A percentile compares a stretch with the other conserved stretches of the same genome.
Evolutionary conservation across 83 land plant genomes (phyloP).

Genomic region (Isoetes engelmannii): DNA sequence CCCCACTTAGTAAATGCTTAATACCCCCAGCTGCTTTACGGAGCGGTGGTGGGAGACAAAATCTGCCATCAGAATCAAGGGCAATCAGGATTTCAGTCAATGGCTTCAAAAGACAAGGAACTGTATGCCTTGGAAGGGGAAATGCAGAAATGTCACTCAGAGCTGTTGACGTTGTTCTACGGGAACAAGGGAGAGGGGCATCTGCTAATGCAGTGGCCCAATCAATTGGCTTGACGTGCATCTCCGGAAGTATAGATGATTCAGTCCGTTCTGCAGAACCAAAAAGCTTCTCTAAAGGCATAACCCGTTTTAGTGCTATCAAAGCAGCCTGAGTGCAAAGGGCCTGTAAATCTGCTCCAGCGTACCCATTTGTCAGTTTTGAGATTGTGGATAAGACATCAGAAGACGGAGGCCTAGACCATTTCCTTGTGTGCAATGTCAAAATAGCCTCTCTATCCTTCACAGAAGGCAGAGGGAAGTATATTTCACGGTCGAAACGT

Average conservation of each 20-base stretch:
- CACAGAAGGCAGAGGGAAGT: conserved; percentile 83
- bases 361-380: conserved; percentile 66
- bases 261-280: conserved; percentile 32
- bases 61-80: conserved; percentile 55
- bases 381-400: conserved; percentile 59
- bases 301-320: conserved; percentile 60
- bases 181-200: conserved; percentile 85
- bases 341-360: conserved; percentile 98
- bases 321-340: conserved; percentile 90
- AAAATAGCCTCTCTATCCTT: conserved; percentile 75
- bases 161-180: conserved; percentile 63
- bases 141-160: conserved; percentile 48
- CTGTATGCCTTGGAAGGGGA: conserved; percentile 60
- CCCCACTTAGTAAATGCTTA: conserved; percentile 39
- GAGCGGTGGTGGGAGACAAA: conserved; percentile 55
- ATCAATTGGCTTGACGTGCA: conserved; percentile 64
- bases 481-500: conserved; percentile 92
- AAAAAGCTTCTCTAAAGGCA: conserved; percentile 50
- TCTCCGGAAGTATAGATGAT: conserved; percentile 42
- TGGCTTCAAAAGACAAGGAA: conserved; percentile 58
- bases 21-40: conserved; percentile 31
- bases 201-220: conserved; percentile 74
- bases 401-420: conserved; percentile 62
- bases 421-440: conserved; percentile 71
- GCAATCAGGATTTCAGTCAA: conserved; percentile 48